Conservation (phyloP, 1,284 basidiomycete genomes). For the Chiua sp. region DNA sequence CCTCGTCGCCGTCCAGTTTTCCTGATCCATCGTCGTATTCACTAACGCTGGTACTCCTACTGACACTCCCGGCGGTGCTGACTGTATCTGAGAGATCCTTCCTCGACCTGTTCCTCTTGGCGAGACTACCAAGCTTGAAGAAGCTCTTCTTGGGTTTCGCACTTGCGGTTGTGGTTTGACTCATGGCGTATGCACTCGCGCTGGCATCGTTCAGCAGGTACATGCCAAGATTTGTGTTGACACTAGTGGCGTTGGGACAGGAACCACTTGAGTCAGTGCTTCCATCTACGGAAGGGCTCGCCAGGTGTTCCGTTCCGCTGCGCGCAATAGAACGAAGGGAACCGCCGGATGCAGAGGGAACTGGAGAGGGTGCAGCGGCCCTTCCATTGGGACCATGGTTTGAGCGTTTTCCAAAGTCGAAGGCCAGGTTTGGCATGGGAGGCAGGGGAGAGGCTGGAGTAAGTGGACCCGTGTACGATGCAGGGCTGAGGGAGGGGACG, state of each 20-base stretch:
- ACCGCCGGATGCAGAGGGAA: constrained; percentile 35
- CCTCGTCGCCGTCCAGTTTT: constrained; percentile 58
- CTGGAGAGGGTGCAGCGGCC: constrained; percentile 18
- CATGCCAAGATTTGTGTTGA: constrained; percentile 11
- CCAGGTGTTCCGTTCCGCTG: constrained; percentile 11
- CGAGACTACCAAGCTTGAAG: constrained; percentile 32
- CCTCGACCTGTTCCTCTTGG: constrained; percentile 44
- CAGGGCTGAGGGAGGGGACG: constrained; percentile 45
- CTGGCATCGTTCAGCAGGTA: constrained; percentile 21
- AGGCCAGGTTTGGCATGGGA: neutral
- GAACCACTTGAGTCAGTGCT: constrained; percentile 34
- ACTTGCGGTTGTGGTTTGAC: constrained; percentile 5
- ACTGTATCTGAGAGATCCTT: constrained; percentile 34
- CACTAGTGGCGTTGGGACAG: constrained; percentile 9
- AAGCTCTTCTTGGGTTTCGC: constrained; percentile 31
- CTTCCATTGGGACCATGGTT: constrained; percentile 7
- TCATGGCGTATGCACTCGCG: constrained; percentile 19
- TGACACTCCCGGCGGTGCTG: constrained; percentile 15
- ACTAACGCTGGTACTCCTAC: constrained; percentile 16
- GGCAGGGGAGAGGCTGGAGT: constrained; percentile 43
- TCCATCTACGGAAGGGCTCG: constrained; percentile 37
- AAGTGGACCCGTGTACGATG: constrained; percentile 37
- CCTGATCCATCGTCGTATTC: constrained; percentile 14
- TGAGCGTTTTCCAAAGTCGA: constrained; percentile 20
- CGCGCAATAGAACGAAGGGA: constrained; percentile 32